Evolutionary conservation across 2,329 filamentous ascomycete genomes (phyloP).

Genomic region (Trichophyton simii): DNA sequence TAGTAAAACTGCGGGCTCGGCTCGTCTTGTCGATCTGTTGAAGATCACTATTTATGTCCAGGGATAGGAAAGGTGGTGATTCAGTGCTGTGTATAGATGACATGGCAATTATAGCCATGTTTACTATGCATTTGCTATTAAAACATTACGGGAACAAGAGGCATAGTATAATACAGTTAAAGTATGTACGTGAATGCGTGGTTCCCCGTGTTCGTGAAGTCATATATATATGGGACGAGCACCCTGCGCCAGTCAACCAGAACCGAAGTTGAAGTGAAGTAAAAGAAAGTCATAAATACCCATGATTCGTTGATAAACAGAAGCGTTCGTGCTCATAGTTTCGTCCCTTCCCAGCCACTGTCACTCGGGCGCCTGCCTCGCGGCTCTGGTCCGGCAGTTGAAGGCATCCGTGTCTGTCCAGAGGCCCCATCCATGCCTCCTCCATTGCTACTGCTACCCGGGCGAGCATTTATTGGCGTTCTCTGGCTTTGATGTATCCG

Average conservation of each 20-base stretch:
- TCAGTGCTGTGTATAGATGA: neutral
- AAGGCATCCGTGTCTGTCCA: constrained; percentile 16
- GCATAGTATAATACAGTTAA: neutral
- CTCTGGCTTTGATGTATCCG: constrained; percentile 37
- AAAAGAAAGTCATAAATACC: neutral
- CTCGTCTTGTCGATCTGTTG: neutral
- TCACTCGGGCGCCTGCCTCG: constrained; percentile 28
- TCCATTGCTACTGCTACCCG: constrained; percentile 11
- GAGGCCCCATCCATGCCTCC: constrained; percentile 6
- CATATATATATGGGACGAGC: neutral
- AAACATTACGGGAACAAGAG: neutral
- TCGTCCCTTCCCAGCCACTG: constrained; percentile 31
- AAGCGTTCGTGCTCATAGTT: constrained; percentile 14
- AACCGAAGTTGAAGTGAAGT: neutral
- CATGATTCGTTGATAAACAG: neutral
- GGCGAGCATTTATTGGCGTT: constrained; percentile 10
- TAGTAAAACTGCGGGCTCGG: neutral
- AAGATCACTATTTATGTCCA: neutral
- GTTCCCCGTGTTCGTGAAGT: neutral
- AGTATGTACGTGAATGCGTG: neutral
- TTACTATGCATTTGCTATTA: neutral
- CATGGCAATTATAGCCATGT: neutral
- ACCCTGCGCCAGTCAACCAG: neutral
- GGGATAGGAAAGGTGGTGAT: too few species aligned
- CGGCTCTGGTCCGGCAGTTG: constrained; percentile 1